Conservation (phyloP, 768 basidiomycete species). For the Trametes cubensis region DNA sequence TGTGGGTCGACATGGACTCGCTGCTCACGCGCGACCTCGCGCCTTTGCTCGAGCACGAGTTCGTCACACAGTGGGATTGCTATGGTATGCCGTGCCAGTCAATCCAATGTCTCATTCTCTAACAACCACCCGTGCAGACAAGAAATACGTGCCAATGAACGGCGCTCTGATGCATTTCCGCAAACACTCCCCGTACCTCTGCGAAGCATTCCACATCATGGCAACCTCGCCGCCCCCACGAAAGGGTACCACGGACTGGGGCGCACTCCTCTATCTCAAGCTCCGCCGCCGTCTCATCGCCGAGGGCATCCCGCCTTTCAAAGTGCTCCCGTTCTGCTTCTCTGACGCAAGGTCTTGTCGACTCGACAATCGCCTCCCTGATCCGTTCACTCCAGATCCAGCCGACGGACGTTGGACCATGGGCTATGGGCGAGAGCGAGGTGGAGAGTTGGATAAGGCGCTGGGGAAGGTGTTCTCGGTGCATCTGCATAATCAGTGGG, state of each 20-base stretch:
- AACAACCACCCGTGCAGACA: slow-evolving; percentile 49
- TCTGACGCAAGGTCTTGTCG: slow-evolving; percentile 89
- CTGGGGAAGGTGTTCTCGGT: slow-evolving; percentile 79
- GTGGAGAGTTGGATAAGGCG: slow-evolving; percentile 62
- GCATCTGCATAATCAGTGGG: slow-evolving; percentile 97
- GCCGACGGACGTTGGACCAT: slow-evolving; percentile 66
- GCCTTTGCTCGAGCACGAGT: slow-evolving; percentile 91
- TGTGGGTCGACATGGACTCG: slow-evolving; percentile 99
- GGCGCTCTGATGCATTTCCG: slow-evolving; percentile 95
- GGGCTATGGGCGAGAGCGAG: slow-evolving; percentile 61
- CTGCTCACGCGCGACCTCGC: slow-evolving; percentile 85
- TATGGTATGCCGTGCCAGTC: slow-evolving; percentile 62
- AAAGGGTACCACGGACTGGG: slow-evolving; percentile 90
- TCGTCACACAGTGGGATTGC: slow-evolving; percentile 99
- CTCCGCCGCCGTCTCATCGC: slow-evolving; percentile 85
- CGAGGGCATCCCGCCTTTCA: slow-evolving; percentile 77
- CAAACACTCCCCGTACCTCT: slow-evolving; percentile 91
- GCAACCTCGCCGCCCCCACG: slow-evolving; percentile 70
- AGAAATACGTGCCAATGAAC: slow-evolving; percentile 78
- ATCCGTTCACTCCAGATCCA: slow-evolving; percentile 67
- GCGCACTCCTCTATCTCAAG: slow-evolving; percentile 86
- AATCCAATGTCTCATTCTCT: slow-evolving; percentile 35
- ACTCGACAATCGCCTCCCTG: slow-evolving; percentile 90
- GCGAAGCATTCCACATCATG: slow-evolving; percentile 96
- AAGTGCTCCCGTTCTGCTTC: slow-evolving; percentile 94